phyloP scores from a whole-genome alignment of 345 rosid genomes.

The Isatis tinctoria region DNA sequence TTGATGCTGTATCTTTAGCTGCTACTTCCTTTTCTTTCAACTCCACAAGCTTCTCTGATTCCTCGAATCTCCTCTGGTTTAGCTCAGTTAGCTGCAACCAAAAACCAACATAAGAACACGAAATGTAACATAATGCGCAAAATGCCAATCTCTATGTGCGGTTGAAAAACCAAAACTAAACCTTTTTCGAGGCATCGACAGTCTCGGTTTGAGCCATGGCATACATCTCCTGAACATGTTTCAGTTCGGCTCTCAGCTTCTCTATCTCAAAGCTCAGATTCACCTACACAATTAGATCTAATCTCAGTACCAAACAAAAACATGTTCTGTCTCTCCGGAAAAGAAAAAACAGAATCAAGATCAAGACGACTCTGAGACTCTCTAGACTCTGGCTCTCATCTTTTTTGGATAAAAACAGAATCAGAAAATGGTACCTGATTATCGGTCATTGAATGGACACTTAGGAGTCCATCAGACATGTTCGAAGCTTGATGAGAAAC shows the following conservation, averaged over 20 bases:
- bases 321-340: neutral
- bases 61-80: constrained; percentile 43
- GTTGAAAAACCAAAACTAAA: neutral
- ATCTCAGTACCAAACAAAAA: neutral
- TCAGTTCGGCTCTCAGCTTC: constrained; percentile 79
- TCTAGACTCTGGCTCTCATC: neutral
- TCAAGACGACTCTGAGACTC: neutral
- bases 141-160: neutral
- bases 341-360: neutral
- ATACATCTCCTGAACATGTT: constrained; percentile 71
- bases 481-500: constrained; percentile 51
- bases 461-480: constrained; percentile 41
- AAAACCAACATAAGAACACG: neutral
- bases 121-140: neutral
- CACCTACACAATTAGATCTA: constrained; percentile 37
- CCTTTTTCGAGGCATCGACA: constrained; percentile 77
- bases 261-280: constrained; percentile 73
- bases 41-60: constrained; percentile 55
- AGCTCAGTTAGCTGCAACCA: constrained; percentile 48
- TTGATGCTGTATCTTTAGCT: constrained; percentile 50
- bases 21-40: constrained; percentile 43
- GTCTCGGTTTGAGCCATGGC: constrained; percentile 80
- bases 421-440: constrained; percentile 43
- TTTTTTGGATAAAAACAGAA: neutral
- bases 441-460: constrained; percentile 39